Conservation (phyloP, 2,329 filamentous ascomycete genomes). For the Penicillium corylophilum region DNA sequence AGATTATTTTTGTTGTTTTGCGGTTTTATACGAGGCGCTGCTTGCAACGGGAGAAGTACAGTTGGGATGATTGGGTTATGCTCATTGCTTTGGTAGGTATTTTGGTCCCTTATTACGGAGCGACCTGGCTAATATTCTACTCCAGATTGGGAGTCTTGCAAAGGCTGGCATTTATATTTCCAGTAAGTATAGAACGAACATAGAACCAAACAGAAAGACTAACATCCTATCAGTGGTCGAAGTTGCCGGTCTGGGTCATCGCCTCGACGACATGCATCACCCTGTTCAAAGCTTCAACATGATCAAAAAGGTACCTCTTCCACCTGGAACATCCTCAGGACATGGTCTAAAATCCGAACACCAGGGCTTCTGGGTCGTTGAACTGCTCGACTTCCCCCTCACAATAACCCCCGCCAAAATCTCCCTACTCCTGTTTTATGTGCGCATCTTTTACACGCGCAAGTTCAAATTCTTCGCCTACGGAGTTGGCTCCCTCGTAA, state of each 20-base stretch:
- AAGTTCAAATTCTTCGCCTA: conserved; percentile 19
- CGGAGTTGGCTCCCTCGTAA: conserved; percentile 17
- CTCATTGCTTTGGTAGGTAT: conserved; percentile 23
- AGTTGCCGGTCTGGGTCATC: conserved; percentile 18
- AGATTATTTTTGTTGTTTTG: conserved; percentile 20
- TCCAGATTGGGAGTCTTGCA: conserved; percentile 17
- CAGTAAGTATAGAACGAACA: conserved; percentile 10
- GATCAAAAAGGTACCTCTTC: conserved; percentile 16
- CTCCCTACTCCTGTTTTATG: conserved; percentile 27
- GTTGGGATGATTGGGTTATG: conserved; percentile 25
- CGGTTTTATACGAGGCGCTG: conserved; percentile 24
- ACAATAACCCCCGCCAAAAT: conserved; percentile 25
- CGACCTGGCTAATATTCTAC: neutral
- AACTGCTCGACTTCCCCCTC: conserved; percentile 25
- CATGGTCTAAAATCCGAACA: neutral
- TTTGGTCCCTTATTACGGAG: neutral
- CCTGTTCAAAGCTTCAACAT: conserved; percentile 9
- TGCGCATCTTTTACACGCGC: conserved; percentile 21
- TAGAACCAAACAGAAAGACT: neutral
- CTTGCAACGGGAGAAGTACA: conserved; percentile 16
- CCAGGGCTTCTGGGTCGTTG: conserved; percentile 17
- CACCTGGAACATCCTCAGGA: neutral
- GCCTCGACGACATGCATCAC: conserved; percentile 7
- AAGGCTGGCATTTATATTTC: conserved; percentile 20
- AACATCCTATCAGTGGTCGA: conserved; percentile 11